Conservation (phyloP, 306 rosid species). For the Lathyrus oleraceus region DNA sequence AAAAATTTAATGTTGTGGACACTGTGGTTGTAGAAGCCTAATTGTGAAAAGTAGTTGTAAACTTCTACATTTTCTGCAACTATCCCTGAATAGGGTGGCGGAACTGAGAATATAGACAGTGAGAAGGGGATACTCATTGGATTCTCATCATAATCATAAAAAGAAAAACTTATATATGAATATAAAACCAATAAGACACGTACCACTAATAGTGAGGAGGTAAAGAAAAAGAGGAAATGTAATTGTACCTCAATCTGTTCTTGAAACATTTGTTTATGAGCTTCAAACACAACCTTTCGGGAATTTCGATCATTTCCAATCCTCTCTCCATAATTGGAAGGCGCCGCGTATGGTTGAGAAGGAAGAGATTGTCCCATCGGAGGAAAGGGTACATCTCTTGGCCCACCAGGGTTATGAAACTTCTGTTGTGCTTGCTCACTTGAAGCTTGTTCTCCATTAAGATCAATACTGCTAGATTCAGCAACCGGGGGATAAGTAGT, state of each 20-base stretch:
- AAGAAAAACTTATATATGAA: not conserved
- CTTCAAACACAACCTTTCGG: conserved; percentile 56
- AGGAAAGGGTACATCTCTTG: conserved; percentile 50
- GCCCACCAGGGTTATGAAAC: conserved; percentile 54
- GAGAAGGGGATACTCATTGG: conserved; percentile 24
- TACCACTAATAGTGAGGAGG: not conserved
- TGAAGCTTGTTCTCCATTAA: conserved; percentile 50
- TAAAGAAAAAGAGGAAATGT: conserved; percentile 1
- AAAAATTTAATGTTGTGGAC: not conserved
- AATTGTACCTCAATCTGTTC: conserved; percentile 72
- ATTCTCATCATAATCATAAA: conserved; percentile 10
- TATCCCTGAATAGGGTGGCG: not conserved
- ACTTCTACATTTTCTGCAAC: not conserved
- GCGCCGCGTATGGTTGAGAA: conserved; percentile 38
- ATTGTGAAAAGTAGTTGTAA: conserved; percentile 10
- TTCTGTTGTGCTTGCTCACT: conserved; percentile 46
- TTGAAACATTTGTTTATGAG: conserved; percentile 56
- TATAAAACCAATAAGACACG: conserved; percentile 20
- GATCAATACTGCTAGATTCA: conserved; percentile 41
- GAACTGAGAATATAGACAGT: conserved; percentile 2
- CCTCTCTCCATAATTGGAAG: conserved; percentile 45
- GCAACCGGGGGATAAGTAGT: conserved; percentile 49
- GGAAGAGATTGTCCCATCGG: conserved; percentile 56
- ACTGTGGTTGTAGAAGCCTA: conserved; percentile 11
- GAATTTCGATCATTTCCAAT: conserved; percentile 45